phyloP scores from a whole-genome alignment of 1,284 basidiomycete genomes.

The Pseudomicrostroma phylloplanum region DNA sequence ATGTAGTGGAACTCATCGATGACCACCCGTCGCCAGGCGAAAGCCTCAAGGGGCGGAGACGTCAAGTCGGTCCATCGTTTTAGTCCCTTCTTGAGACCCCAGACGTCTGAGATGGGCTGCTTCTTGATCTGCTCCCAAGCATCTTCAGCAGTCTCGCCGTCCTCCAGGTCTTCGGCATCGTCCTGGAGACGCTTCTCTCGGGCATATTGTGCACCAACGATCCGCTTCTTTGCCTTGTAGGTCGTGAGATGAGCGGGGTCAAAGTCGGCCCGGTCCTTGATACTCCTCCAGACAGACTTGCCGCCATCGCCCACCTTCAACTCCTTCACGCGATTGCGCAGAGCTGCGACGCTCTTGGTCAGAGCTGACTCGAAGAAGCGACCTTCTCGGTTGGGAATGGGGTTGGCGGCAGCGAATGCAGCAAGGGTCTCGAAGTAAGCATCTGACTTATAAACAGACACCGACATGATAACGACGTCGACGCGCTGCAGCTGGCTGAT shows the following conservation, averaged over 20 bases:
- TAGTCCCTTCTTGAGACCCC: constrained; percentile 65
- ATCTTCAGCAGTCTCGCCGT: constrained; percentile 48
- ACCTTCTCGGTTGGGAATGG: constrained; percentile 26
- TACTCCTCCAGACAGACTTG: constrained; percentile 12
- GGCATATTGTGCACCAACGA: constrained; percentile 31
- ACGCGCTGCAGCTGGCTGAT: constrained; percentile 71
- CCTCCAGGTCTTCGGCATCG: constrained; percentile 56
- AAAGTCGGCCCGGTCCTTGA: constrained; percentile 24
- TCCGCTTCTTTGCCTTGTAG: constrained; percentile 24
- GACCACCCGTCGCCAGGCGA: constrained; percentile 66
- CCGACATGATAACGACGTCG: constrained; percentile 80
- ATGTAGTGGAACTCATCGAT: constrained; percentile 95
- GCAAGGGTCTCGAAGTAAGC: constrained; percentile 39
- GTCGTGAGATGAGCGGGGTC: constrained; percentile 28
- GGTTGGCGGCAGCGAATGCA: constrained; percentile 26
- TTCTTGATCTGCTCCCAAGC: constrained; percentile 26
- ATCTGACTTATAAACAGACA: constrained; percentile 66
- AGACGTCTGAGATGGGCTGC: constrained; percentile 50
- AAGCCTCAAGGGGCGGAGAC: constrained; percentile 79
- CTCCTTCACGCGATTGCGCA: constrained; percentile 30
- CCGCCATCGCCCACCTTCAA: constrained; percentile 16
- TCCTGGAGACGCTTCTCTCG: constrained; percentile 3
- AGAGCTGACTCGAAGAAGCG: constrained; percentile 38
- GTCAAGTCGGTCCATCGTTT: constrained; percentile 72
- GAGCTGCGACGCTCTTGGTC: constrained; percentile 25